Conservation (phyloP, 345 rosid species). For the Acer negundo region DNA sequence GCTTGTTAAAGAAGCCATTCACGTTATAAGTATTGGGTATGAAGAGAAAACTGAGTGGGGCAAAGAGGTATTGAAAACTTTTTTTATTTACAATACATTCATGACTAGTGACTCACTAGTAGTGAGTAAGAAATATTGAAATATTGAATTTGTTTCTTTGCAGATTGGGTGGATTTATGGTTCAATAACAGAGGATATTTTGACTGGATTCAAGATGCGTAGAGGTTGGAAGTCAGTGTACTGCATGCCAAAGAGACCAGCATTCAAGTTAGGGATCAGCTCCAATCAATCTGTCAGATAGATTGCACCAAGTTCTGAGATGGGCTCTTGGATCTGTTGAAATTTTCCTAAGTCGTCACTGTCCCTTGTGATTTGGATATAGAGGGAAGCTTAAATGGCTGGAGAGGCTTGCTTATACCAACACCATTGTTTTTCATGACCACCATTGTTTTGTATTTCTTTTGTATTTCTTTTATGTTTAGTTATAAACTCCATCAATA, state of each 20-base stretch:
- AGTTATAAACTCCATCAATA: too few relatives aligned
- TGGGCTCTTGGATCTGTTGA: conserved; percentile 98
- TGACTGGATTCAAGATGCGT: conserved; percentile 96
- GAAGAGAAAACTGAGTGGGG: conserved; percentile 99
- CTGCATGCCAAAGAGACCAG: conserved; percentile 80
- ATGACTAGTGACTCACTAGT: too few relatives aligned
- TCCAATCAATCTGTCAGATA: conserved; percentile 89
- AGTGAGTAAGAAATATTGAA: not conserved
- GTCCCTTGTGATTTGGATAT: conserved; percentile 92
- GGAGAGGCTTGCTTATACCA: conserved; percentile 84
- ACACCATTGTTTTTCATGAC: conserved; percentile 94
- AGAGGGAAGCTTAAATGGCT: conserved; percentile 92
- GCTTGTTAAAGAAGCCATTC: conserved; percentile 91
- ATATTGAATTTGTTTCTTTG: conserved; percentile 10
- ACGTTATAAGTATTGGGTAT: conserved; percentile 89
- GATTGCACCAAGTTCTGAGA: conserved; percentile 92
- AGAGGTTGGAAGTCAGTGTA: conserved; percentile 96
- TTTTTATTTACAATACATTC: not conserved
- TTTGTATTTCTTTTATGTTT: too few relatives aligned
- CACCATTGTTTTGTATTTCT: too few relatives aligned
- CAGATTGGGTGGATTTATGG: conserved; percentile 99
- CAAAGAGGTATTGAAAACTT: conserved; percentile 64
- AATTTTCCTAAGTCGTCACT: conserved; percentile 92
- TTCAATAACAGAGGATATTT: conserved; percentile 85
- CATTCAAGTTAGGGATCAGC: conserved; percentile 97